Percentiles rank a stretch among this genome's conserved stretches.
phyloP scores from a whole-genome alignment of 495 filamentous ascomycete genomes.

The Trichoderma parareesei region DNA sequence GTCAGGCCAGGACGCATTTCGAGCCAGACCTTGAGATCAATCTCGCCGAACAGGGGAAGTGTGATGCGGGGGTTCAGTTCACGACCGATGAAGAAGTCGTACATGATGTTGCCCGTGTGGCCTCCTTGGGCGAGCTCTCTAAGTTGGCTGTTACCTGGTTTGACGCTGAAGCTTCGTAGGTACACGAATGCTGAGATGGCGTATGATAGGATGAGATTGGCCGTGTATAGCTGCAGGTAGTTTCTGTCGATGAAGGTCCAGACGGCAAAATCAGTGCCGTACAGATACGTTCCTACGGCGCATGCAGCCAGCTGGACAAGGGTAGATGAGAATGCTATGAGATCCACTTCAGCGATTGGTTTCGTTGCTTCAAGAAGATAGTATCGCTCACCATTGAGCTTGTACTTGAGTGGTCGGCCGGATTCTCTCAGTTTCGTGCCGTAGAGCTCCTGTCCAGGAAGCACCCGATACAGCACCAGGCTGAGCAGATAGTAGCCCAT shows the following conservation, averaged over 20 bases:
- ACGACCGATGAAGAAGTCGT: constrained; percentile 96
- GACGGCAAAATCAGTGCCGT: constrained; percentile 74
- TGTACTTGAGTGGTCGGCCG: constrained; percentile 75
- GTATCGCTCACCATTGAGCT: constrained; percentile 64
- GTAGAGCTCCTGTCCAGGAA: constrained; percentile 66
- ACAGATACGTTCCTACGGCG: constrained; percentile 60
- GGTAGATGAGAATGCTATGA: constrained; percentile 64
- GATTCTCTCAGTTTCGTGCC: constrained; percentile 61
- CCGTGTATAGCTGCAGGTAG: constrained; percentile 74
- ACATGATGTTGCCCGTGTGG: constrained; percentile 75
- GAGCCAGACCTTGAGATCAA: constrained; percentile 87
- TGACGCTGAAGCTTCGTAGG: constrained; percentile 69
- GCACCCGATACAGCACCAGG: constrained; percentile 61
- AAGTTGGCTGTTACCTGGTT: constrained; percentile 54
- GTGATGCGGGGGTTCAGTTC: constrained; percentile 88
- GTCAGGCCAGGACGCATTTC: constrained; percentile 88
- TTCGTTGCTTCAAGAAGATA: not conserved
- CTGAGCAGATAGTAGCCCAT: constrained; percentile 75
- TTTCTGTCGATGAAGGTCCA: constrained; percentile 94
- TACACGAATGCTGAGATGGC: constrained; percentile 68
- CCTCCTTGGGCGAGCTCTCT: constrained; percentile 78
- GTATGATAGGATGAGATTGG: constrained; percentile 68
- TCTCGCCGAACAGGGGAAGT: constrained; percentile 66
- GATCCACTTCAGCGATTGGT: not conserved
- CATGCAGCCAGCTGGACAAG: constrained; percentile 58